Conservation (phyloP, 768 basidiomycete species). For the Leccinum boreale region DNA sequence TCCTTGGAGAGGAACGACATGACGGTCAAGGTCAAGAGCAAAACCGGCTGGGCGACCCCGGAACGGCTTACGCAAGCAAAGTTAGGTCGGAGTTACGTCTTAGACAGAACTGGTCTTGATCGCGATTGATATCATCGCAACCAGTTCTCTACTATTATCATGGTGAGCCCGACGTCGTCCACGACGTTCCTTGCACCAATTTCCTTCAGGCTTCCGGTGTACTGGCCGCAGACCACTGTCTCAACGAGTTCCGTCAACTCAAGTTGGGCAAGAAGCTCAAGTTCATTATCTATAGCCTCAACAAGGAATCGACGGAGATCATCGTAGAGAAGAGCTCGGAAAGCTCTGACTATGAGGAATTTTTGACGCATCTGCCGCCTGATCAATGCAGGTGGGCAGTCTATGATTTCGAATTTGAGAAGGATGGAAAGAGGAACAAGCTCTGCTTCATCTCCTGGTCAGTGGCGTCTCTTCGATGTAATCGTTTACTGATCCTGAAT, state of each 20-base stretch:
- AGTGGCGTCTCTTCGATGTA: constrained; percentile 31
- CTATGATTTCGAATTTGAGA: constrained; percentile 86
- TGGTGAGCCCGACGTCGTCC: constrained; percentile 24
- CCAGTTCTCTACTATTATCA: constrained; percentile 22
- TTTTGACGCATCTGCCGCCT: constrained; percentile 70
- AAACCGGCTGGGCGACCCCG: too few species aligned
- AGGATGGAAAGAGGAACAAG: constrained; percentile 81
- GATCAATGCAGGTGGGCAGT: constrained; percentile 80
- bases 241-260: constrained; percentile 9
- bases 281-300: constrained; percentile 83
- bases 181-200: neutral
- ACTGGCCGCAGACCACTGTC: constrained; percentile 52
- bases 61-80: constrained; percentile 22
- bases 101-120: constrained; percentile 8
- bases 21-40: constrained; percentile 18
- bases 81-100: constrained; percentile 25
- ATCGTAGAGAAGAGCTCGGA: constrained; percentile 64
- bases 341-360: constrained; percentile 60
- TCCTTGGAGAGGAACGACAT: constrained; percentile 75
- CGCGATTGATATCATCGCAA: constrained; percentile 24
- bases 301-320: constrained; percentile 59
- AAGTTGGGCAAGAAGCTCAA: constrained; percentile 55
- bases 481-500: neutral
- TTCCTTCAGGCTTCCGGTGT: constrained; percentile 34
- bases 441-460: constrained; percentile 85